Conservation (phyloP, 2,329 filamentous ascomycete species). For the Ophiostoma sp. region DNA sequence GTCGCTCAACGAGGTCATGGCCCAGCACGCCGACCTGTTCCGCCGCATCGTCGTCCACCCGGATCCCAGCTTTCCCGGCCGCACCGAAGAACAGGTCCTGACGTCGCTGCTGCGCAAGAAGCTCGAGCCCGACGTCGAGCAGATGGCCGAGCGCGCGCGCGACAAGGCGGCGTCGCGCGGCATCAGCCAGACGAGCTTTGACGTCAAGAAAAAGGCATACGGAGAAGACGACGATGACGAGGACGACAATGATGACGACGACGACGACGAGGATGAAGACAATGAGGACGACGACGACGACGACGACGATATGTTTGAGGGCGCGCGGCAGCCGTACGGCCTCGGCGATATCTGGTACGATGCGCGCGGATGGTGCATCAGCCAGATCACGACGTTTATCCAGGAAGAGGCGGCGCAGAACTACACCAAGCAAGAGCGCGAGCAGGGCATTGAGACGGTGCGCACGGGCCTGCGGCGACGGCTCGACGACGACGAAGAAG, state of each 20-base stretch:
- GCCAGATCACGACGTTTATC: slow-evolving; percentile 37
- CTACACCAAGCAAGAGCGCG: slow-evolving; percentile 67
- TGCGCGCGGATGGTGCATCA: slow-evolving; percentile 32
- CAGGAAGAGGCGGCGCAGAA: slow-evolving; percentile 52
- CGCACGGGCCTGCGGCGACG: slow-evolving; percentile 61
- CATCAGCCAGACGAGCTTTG: slow-evolving; percentile 31
- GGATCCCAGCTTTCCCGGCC: slow-evolving; percentile 66
- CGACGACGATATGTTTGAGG: slow-evolving; percentile 38
- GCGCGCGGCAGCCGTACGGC: slow-evolving; percentile 32
- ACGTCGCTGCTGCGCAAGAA: slow-evolving; percentile 74
- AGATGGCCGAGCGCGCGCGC: slow-evolving; percentile 61
- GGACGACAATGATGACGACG: slow-evolving; percentile 32
- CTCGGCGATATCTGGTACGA: slow-evolving; percentile 38
- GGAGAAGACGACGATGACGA: background rate
- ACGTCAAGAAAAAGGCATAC: background rate
- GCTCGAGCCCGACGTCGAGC: slow-evolving; percentile 70
- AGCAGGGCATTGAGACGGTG: slow-evolving; percentile 60
- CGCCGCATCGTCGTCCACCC: slow-evolving; percentile 68
- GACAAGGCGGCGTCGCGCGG: slow-evolving; percentile 38
- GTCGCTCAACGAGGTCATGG: slow-evolving; percentile 59
- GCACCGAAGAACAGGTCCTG: slow-evolving; percentile 60
- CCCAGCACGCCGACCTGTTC: slow-evolving; percentile 62
- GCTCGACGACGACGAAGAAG: slow-evolving; percentile 47
- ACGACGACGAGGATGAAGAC: slow-evolving; percentile 26
- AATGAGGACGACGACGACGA: slow-evolving; percentile 32